Evolutionary conservation across 1,284 basidiomycete species (phyloP), one percentile per base, ranked within the genome.

Genomic region (Agroathelia rolfsii): DNA sequence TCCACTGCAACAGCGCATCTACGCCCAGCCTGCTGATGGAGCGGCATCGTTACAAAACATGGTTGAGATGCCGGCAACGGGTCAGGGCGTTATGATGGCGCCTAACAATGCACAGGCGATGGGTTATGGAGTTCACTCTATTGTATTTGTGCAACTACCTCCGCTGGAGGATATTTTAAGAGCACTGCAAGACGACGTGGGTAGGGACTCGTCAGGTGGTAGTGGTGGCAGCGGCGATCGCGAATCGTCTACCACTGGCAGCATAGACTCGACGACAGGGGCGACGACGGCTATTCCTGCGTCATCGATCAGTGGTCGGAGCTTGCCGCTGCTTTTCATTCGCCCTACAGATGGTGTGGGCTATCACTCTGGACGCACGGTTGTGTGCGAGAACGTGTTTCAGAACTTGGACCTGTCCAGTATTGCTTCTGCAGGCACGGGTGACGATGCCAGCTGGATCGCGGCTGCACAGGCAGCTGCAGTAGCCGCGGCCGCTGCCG

Each of bases 311-410:
- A 50, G 67, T 13, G 71, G 85, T 14, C 66, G 73, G 36, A 74
- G 67, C 47, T 55, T 87, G 20, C 75, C 81, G 6, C 48, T 86
- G 49, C 50, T 87, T 35, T 78, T 86, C 53, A 78, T 87, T 44
- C 70, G 84, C 35, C 68, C 80, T 36, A 64, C 65, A 40, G 73
- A 87, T 52, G 84, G 84, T 14, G 72, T 86, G 16, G 83, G 83
- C 3, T 87, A 86, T 50, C 83, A 87, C 50, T 85, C 83, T 18
- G 84, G 84, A 24, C 70, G 83, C 38, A 83, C 83, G 41, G 77
- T 90, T 35, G 70, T 84, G 21, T 84, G 79, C 48, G 85, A 85
- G 50, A 87, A 86, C 44, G 72, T 85, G 20, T 82, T 81, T 54
- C 72, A 76, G 42, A 55, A 61, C 11, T 66, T 82, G 55, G 75